Base-by-base conservation (phyloP, 2,329 filamentous ascomycete species). In the Ustilaginoidea virens region DNA sequence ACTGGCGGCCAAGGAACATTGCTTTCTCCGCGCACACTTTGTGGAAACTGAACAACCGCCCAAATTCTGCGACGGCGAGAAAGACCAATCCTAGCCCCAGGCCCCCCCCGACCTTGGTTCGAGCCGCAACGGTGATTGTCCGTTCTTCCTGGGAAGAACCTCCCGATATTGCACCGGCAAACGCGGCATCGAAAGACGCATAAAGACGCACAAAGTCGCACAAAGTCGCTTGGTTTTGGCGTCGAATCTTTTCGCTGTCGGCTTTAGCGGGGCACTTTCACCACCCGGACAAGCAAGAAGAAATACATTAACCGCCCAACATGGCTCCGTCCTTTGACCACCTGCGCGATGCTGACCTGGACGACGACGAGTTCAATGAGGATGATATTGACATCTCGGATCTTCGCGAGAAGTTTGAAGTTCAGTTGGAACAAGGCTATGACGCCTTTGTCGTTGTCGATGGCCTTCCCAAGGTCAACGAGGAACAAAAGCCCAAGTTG, bases 401-500 rank as follows among this genome's bases (percentile, higher is more conserved):
- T 60, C 69, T 98, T 43, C 73, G 77, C 53, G 86, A 92, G 55
- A 83, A 92, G 58, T 94, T 86, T 53, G 85, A 96, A 60, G 86
- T 96, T 38, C 82, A 87, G 52, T 68, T 96, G 40, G 90, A 98
- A 55, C 82, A 92, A 56, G 90, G 90, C 34, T 79, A 94, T 46
- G 90, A 98, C 53, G 80, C 85, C 39, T 98, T 98, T 49, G 80
- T 98, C 40, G 86, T 96, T 37, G 72, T 96, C 51, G 90, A 98
- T 56, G 90, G 90, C 41, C 73, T 98, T 24, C 90, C 90, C 40
- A 63, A 79, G 39, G 87, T 98, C 39, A 82, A 66, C 34, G 82
- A 86, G 54, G 87, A 90, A 28, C 86, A 80, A 64, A 87, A 85
- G 63, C 74, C 80, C 35, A 96, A 93, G 66, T 74, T 98, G 36